Evolutionary conservation across 768 basidiomycete species (phyloP).

Genomic region (Lentinula raphanica): DNA sequence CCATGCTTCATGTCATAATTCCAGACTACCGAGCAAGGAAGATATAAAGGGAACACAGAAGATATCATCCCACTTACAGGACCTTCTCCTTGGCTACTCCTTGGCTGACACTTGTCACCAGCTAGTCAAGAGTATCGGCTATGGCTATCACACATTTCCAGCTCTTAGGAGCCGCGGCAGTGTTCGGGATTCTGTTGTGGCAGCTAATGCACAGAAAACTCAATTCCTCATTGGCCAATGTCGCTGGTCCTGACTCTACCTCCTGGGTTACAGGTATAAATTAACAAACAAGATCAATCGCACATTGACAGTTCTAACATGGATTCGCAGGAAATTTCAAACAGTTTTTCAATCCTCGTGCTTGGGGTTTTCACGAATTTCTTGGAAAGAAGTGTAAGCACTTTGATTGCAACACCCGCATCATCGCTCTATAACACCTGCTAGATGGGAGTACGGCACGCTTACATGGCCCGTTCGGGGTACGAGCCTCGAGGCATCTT

Average conservation of each 20-base stretch:
- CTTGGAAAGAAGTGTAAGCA: not conserved
- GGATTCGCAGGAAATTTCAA: not conserved
- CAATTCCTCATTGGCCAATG: not conserved
- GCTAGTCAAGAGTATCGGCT: no score
- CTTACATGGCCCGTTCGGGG: not conserved
- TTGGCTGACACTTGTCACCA: no score
- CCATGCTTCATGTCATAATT: not conserved
- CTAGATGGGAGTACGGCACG: not conserved
- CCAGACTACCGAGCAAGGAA: not conserved
- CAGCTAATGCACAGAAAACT: not conserved
- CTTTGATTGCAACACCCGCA: not conserved
- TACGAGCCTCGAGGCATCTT: no score
- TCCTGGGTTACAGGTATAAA: slow-evolving; percentile 1
- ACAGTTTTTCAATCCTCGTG: not conserved
- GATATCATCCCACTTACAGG: no score
- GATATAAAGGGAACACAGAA: no score
- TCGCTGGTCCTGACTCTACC: not conserved
- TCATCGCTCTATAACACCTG: not conserved
- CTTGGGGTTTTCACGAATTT: not conserved
- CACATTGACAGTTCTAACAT: not conserved
- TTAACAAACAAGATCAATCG: no score
- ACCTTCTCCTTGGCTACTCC: no score
- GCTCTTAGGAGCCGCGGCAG: not conserved
- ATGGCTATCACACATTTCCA: not conserved
- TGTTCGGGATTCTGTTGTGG: not conserved